Percentiles rank a stretch among this genome's conserved stretches.
Conservation (phyloP, 2,329 filamentous ascomycete genomes). For the Xylariaceae sp. region DNA sequence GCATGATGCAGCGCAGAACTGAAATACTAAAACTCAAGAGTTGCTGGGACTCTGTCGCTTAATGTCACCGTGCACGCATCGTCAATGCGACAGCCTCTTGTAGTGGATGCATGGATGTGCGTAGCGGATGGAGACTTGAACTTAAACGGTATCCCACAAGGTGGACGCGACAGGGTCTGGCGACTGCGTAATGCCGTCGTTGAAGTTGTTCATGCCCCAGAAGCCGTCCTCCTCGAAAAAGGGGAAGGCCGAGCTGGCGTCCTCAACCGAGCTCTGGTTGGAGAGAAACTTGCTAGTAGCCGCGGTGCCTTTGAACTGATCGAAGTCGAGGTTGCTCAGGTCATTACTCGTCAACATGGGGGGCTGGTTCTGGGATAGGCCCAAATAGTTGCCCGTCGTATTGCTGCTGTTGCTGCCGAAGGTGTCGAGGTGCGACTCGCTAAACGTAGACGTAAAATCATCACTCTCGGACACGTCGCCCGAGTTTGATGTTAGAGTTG, state of each 20-base stretch:
- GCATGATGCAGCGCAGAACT: slow-evolving; percentile 18
- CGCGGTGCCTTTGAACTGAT: slow-evolving; percentile 57
- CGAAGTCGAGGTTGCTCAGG: slow-evolving; percentile 55
- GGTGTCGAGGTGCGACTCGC: slow-evolving; percentile 50
- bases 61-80: background rate
- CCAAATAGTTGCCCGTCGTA: slow-evolving; percentile 50
- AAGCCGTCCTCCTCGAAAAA: slow-evolving; percentile 50
- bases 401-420: slow-evolving; percentile 53
- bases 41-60: slow-evolving; percentile 40
- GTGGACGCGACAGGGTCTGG: slow-evolving; percentile 38
- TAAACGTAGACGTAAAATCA: slow-evolving; percentile 51
- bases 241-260: slow-evolving; percentile 46
- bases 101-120: background rate
- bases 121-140: background rate
- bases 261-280: slow-evolving; percentile 43
- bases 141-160: slow-evolving; percentile 33
- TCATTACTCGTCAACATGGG: slow-evolving; percentile 48
- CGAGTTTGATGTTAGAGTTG: slow-evolving; percentile 61
- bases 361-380: slow-evolving; percentile 46
- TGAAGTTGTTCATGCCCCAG: slow-evolving; percentile 45
- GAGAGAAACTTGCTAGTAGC: slow-evolving; percentile 49
- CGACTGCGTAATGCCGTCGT: slow-evolving; percentile 39
- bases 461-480: slow-evolving; percentile 70
- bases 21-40: slow-evolving; percentile 47
- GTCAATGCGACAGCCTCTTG: background rate